Evolutionary conservation across 805 yeast genomes (phyloP).

Genomic region (Saccharomycopsis fodiens): DNA sequence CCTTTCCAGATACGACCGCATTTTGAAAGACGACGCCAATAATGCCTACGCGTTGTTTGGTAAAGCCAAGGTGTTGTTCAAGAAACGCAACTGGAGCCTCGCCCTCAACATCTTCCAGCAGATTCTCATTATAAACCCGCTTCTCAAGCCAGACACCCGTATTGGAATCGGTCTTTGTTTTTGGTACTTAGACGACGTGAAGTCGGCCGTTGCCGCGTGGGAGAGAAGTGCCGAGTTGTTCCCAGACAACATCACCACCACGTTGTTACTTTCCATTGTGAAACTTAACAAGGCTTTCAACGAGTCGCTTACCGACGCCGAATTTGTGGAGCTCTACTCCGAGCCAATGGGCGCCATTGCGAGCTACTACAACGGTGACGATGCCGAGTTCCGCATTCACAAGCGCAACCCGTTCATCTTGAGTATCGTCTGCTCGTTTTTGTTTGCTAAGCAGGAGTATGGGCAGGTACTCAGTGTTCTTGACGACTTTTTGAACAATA

Average conservation of each 20-base stretch:
- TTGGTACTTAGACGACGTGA: conserved; percentile 77
- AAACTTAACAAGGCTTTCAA: conserved; percentile 57
- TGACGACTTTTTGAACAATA: conserved; percentile 31
- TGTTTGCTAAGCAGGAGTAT: conserved; percentile 60
- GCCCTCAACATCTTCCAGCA: conserved; percentile 83
- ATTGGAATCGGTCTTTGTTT: conserved; percentile 91
- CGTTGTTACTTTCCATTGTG: conserved; percentile 57
- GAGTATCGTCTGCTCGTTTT: conserved; percentile 59
- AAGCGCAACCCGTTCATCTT: conserved; percentile 54
- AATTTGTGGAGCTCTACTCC: conserved; percentile 53
- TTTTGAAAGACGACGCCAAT: conserved; percentile 39
- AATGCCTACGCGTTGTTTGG: conserved; percentile 76
- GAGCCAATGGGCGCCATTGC: conserved; percentile 39
- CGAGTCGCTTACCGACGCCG: conserved; percentile 48
- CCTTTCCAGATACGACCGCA: conserved; percentile 12
- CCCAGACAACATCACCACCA: conserved; percentile 51
- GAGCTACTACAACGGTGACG: conserved; percentile 21
- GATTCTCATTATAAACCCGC: conserved; percentile 66
- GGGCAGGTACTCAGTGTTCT: conserved; percentile 50
- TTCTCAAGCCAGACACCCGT: conserved; percentile 83
- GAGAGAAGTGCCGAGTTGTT: conserved; percentile 64
- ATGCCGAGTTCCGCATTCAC: conserved; percentile 27
- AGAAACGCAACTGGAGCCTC: conserved; percentile 60
- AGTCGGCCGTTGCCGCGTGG: conserved; percentile 79
- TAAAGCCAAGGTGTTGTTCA: conserved; percentile 73